Evolutionary conservation across 495 filamentous ascomycete genomes (phyloP), one percentile per base, ranked within the genome.

Genomic region (Arthonia radiata): DNA sequence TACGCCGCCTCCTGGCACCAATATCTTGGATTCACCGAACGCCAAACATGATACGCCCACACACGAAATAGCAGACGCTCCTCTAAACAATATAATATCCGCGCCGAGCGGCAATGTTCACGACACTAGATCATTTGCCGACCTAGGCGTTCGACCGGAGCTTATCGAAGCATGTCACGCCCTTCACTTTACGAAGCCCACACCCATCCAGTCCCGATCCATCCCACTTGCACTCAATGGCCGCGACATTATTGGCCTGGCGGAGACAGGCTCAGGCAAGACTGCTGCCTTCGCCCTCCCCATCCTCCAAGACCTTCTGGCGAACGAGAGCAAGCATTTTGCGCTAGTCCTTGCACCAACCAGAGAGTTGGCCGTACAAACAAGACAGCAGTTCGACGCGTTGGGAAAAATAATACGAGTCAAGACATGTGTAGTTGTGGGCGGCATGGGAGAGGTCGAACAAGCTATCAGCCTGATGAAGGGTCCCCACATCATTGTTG

Each of bases 221-320:
- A 56, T 56, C 32, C 86, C 86, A 1, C 46, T 78, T 10, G 82
- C 83, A 21, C 56, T 94, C 6, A 50, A 71, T 34, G 71, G 71
- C 14, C 61, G 78, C 35, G 86, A 93, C 48, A 52, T 94, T 15
- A 91, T 97, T 35, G 86, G 80, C 18, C 58, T 93, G 13, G 82
- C 86, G 16, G 82, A 97, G 46, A 97, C 86, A 1, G 86, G 86
- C 36, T 73, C 64, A 42, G 86, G 86, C 45, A 97, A 97, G 49
- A 93, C 72, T 0, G 83, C 76, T 2, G 78, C 86, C 0, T 97
- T 93, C 43, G 73, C 72, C 0, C 48, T 97, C 1, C 86, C 86
- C 1, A 83, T 93, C 23, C 56, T 92, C 3, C 79, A 90, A 55
- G 52, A 55, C 42, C 37, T 34, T 27, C 32, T 27, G 17, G 4